A percentile compares a stretch with the other conserved stretches of the same genome.
Conservation (phyloP, 306 rosid species). For the Glycine tomentella region DNA sequence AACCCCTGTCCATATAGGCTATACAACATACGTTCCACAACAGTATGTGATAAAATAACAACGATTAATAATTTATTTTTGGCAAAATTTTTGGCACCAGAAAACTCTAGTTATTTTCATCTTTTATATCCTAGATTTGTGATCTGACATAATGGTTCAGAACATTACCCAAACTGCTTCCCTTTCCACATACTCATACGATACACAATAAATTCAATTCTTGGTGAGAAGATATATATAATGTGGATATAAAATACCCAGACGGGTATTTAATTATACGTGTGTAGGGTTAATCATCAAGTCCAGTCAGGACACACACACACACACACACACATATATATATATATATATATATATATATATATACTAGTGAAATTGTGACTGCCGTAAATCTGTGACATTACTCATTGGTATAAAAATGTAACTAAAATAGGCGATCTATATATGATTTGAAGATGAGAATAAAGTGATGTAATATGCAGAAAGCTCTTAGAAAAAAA, state of each 20-base stretch:
- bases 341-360: too few relatives aligned
- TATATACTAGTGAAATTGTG: neutral
- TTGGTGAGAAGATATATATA: too few relatives aligned
- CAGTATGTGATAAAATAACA: too few relatives aligned
- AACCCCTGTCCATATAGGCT: too few relatives aligned
- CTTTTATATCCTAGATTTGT: neutral
- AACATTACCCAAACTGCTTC: neutral
- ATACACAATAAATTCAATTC: neutral
- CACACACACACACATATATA: too few relatives aligned
- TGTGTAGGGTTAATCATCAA: neutral
- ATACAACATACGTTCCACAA: too few relatives aligned
- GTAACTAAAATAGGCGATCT: too few relatives aligned
- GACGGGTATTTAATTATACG: neutral
- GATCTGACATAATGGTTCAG: neutral
- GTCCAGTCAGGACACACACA: neutral
- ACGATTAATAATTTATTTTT: too few relatives aligned
- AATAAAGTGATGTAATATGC: neutral
- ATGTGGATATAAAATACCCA: too few relatives aligned
- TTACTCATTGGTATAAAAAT: neutral
- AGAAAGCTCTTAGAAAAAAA: neutral
- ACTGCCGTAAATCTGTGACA: neutral
- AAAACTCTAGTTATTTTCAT: neutral
- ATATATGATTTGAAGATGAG: too few relatives aligned
- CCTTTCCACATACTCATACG: neutral
- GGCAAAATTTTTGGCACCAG: neutral